Evolutionary conservation across 2,329 filamentous ascomycete genomes (phyloP).

Genomic region (Exophiala calicioides): DNA sequence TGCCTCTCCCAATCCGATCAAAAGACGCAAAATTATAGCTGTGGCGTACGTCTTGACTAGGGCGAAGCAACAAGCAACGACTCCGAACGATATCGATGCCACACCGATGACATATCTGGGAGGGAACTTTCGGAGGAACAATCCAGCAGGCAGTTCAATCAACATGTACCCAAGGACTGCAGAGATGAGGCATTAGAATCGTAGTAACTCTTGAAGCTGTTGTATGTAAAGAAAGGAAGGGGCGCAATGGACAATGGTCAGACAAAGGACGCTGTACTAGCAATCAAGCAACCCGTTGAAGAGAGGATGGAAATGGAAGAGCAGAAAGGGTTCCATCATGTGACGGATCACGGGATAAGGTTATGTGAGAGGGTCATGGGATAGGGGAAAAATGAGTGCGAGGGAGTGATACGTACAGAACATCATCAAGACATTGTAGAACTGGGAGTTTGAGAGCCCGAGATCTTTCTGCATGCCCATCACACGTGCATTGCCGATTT

Average conservation of each 20-base stretch:
- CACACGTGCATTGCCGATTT: constrained; percentile 18
- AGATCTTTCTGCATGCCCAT: constrained; percentile 18
- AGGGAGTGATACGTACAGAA: constrained; percentile 18
- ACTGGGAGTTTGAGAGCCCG: constrained; percentile 5
- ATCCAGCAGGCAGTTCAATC: constrained; percentile 8
- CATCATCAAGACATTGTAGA: constrained; percentile 17
- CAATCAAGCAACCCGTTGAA: no score
- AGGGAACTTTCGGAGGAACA: constrained; percentile 4
- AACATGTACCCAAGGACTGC: constrained; percentile 19
- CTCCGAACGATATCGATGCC: constrained; percentile 11
- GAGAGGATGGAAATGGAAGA: neutral
- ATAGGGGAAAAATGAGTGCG: no score
- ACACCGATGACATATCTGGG: constrained; percentile 1
- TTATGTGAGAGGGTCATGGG: no score
- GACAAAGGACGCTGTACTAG: constrained; percentile 6
- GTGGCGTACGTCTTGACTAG: neutral
- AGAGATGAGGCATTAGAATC: neutral
- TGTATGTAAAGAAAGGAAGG: no score
- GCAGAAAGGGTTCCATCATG: no score
- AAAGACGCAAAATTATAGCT: constrained; percentile 9
- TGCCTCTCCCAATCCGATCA: constrained; percentile 13
- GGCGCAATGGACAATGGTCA: no score
- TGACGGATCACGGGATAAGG: no score
- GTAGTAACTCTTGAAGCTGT: no score
- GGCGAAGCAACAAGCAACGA: neutral